phyloP scores from a whole-genome alignment of 1,284 basidiomycete genomes.

The Mycosarcoma mackinlayi region DNA sequence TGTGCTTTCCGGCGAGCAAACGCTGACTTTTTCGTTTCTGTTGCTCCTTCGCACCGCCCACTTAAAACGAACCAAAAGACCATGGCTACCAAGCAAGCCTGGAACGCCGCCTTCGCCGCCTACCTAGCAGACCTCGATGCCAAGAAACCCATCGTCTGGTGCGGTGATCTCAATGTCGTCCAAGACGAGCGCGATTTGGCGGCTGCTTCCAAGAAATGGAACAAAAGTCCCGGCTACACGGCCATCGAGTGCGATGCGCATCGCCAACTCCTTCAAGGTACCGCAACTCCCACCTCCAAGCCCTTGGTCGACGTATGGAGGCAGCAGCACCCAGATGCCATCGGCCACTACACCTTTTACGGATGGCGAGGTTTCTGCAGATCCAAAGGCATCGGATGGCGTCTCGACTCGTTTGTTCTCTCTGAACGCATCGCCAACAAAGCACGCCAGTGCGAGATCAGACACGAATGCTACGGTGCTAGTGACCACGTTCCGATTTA shows the following conservation, averaged over 20 bases:
- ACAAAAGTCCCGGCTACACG: slow-evolving; percentile 68
- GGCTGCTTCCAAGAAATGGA: slow-evolving; percentile 69
- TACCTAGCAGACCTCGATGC: slow-evolving; percentile 79
- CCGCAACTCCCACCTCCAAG: slow-evolving; percentile 49
- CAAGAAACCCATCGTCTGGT: slow-evolving; percentile 86
- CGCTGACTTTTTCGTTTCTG: not conserved
- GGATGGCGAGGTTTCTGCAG: slow-evolving; percentile 85
- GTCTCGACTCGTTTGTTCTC: slow-evolving; percentile 77
- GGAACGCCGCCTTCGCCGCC: slow-evolving; percentile 69
- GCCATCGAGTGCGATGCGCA: slow-evolving; percentile 74
- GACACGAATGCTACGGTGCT: slow-evolving; percentile 84
- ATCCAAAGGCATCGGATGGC: slow-evolving; percentile 84
- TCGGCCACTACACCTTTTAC: slow-evolving; percentile 81
- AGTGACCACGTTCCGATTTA: slow-evolving; percentile 79
- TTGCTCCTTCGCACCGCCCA: not conserved
- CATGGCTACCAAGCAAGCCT: slow-evolving; percentile 54
- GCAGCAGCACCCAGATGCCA: slow-evolving; percentile 75
- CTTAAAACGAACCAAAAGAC: slow-evolving; percentile 22
- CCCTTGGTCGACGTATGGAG: slow-evolving; percentile 85
- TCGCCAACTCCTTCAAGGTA: slow-evolving; percentile 63
- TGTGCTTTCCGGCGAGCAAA: not conserved
- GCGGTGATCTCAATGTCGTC: slow-evolving; percentile 88
- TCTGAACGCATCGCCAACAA: slow-evolving; percentile 74
- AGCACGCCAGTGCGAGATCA: slow-evolving; percentile 81
- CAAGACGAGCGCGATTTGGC: slow-evolving; percentile 69